Base-by-base conservation (phyloP, 257 asterid species). In the Solanum tacnaense region DNA sequence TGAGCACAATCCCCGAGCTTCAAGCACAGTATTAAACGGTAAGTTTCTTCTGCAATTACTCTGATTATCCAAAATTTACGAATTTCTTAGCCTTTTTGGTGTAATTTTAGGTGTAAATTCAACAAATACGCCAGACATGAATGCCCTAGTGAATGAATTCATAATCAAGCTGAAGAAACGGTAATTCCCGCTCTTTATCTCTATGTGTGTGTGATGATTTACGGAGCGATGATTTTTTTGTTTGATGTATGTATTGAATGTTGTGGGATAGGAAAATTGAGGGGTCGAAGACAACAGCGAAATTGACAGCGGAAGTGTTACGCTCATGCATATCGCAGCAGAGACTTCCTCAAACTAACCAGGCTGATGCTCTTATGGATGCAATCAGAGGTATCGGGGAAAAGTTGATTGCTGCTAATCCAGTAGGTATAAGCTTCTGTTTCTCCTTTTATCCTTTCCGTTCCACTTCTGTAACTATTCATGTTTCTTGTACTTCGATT, bases 241-340 rank as follows among this genome's bases (percentile, higher is more conserved):
- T 58, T 68, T 20, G 25, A 4, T 44, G 72, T n/a, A 35, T 78
- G 84, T 41, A 56, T 7, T 72, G 83, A 23, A 72, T 52, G 86
- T 75, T 23, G 18, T 9, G 79, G 79, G 8, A 91, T 92, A 97
- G 99, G 89, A 93, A 97, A 93, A 90, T 97, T 86, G 99, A 97
- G 92, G 99, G 99, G 71, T 97, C 99, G 78, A 96, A 97, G 92
- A 92, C 98, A 15, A 95, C 98, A 87, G 97, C 99, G 84, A 97
- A 96, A 93, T 87, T 95, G 58, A 94, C 99, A 49, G 98, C 94
- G 87, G 99, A 97, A 81, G 89, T 97, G 92, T 93, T 97, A 13
- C 98, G 99, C 78, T 92, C 99, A 25, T 95, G 96, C 89, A 97
- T 97, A 86, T 97, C 99, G 52, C 99, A 96, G 92, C 98, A 95